phyloP scores from a whole-genome alignment of 805 yeast species.

The Candida morakotiae region DNA sequence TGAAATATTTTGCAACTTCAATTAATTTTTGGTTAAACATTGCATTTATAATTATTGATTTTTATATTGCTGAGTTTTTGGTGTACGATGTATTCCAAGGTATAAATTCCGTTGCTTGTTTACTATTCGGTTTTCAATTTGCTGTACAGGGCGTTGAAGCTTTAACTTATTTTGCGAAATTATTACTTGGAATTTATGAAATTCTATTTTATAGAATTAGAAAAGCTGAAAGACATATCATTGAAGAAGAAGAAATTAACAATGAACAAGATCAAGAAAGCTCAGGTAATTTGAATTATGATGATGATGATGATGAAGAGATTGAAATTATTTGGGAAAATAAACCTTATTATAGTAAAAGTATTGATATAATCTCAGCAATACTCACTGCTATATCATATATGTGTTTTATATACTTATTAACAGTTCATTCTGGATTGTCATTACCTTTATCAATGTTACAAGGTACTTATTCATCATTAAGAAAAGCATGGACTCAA shows the following conservation, averaged over 20 bases:
- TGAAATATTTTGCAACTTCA: slow-evolving; percentile 19
- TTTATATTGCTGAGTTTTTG: slow-evolving; percentile 48
- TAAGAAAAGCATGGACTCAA: slow-evolving; percentile 26
- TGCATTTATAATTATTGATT: slow-evolving; percentile 47
- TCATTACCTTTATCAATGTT: slow-evolving; percentile 35
- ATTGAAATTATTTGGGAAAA: slow-evolving; percentile 74
- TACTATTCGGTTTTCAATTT: slow-evolving; percentile 74
- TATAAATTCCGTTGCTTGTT: slow-evolving; percentile 49
- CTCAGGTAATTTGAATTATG: not conserved
- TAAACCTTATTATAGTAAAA: slow-evolving; percentile 55
- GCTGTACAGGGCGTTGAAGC: slow-evolving; percentile 58
- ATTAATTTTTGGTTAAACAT: slow-evolving; percentile 40
- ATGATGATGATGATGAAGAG: slow-evolving; percentile 21
- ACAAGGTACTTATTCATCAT: slow-evolving; percentile 44
- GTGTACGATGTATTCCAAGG: slow-evolving; percentile 53
- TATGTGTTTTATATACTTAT: slow-evolving; percentile 28
- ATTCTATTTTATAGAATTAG: slow-evolving; percentile 30
- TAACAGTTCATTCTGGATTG: slow-evolving; percentile 27
- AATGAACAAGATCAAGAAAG: slow-evolving; percentile 18
- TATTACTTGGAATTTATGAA: slow-evolving; percentile 54
- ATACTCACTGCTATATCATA: slow-evolving; percentile 29
- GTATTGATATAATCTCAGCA: slow-evolving; percentile 51
- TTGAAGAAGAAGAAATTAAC: slow-evolving; percentile 10
- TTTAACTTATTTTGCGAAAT: slow-evolving; percentile 42
- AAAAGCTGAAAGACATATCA: not conserved